Evolutionary conservation across 1,284 basidiomycete species (phyloP).

Genomic region (Malassezia furfur): DNA sequence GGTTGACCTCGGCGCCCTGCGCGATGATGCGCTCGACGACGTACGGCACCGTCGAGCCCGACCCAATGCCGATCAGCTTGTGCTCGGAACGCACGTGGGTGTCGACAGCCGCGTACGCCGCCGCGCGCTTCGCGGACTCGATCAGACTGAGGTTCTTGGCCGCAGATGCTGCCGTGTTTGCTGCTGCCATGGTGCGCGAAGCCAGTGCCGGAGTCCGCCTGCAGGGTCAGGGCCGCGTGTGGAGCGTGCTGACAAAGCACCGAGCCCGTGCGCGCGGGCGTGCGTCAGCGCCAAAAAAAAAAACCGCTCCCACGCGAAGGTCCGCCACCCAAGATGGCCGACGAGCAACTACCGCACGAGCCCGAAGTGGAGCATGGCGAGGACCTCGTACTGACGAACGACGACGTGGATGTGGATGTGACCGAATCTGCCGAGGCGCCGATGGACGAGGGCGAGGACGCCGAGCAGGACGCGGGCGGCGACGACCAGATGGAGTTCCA

Average conservation of each 20-base stretch:
- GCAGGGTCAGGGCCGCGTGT: too few species aligned
- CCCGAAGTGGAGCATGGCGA: conserved; percentile 1
- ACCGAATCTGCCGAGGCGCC: conserved; percentile 8
- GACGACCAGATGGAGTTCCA: conserved; percentile 25
- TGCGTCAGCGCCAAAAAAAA: neutral
- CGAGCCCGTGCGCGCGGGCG: neutral
- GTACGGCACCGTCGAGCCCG: conserved; percentile 85
- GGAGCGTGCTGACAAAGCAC: neutral
- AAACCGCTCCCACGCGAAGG: neutral
- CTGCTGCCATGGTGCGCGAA: too few species aligned
- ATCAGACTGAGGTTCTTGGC: conserved; percentile 15
- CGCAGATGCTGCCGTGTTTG: too few species aligned
- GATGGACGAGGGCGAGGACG: conserved; percentile 16
- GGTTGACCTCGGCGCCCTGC: conserved; percentile 70
- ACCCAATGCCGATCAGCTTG: conserved; percentile 57
- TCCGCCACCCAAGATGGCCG: neutral
- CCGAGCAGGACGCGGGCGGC: neutral
- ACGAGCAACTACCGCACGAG: neutral
- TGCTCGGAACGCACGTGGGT: conserved; percentile 72
- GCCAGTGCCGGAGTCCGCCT: too few species aligned
- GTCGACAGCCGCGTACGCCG: conserved; percentile 90
- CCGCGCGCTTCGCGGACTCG: conserved; percentile 67
- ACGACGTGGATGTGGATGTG: conserved; percentile 12
- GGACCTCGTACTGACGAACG: conserved; percentile 17
- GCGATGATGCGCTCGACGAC: conserved; percentile 88